Evolutionary conservation across 306 rosid species (phyloP).

Genomic region (Pueraria montana): DNA sequence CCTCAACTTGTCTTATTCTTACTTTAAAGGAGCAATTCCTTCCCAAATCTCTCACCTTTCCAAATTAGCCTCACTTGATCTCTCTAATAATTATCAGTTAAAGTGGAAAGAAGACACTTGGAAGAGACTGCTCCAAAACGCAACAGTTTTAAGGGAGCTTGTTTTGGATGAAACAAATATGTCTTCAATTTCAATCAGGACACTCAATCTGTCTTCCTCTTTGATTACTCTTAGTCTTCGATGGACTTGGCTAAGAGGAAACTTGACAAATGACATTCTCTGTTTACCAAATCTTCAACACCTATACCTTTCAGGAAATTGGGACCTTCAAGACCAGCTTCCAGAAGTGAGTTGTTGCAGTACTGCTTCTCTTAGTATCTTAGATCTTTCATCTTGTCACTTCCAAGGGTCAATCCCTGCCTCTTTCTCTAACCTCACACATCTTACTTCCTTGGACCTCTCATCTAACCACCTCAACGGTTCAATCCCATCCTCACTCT

Average conservation of each 20-base stretch:
- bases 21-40: conserved; percentile 16
- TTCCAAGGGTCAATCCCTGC: too few relatives aligned
- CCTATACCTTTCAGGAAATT: accelerated
- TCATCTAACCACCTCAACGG: not conserved
- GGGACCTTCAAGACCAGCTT: not conserved
- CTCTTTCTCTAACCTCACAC: not conserved
- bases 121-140: not conserved
- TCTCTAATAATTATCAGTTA: accelerated
- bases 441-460: not conserved
- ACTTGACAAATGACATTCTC: not conserved
- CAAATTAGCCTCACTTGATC: conserved; percentile 10
- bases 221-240: not conserved
- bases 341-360: not conserved
- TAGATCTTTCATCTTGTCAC: not conserved
- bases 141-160: not conserved
- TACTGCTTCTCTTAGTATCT: not conserved
- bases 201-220: conserved; percentile 14
- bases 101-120: not conserved
- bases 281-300: conserved; percentile 12
- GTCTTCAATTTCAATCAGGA: not conserved
- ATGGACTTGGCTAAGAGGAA: accelerated
- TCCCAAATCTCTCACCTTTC: conserved; percentile 14
- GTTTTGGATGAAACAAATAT: not conserved
- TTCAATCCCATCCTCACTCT: not conserved
- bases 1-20: not conserved